Conservation (phyloP, 176 grass and related monocot genomes). For the Eragrostis curvula region DNA sequence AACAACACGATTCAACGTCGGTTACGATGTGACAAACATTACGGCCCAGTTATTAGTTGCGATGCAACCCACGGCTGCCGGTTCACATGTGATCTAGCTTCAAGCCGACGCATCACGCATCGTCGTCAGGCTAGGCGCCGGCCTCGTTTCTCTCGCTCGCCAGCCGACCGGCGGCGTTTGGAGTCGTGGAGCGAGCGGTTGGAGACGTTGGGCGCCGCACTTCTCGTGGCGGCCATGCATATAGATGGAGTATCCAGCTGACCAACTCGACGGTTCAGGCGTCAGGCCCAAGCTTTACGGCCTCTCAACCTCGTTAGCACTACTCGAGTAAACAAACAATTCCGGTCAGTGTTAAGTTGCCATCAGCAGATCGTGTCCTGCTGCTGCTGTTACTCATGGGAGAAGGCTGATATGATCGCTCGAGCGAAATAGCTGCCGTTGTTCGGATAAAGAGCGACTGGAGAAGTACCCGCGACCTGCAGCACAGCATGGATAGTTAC, state of each 20-base stretch:
- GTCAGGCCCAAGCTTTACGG: conserved; percentile 45
- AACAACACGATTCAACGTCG: not conserved
- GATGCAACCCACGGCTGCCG: not conserved
- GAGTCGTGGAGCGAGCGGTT: conserved; percentile 48
- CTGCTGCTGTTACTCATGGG: conserved; percentile 7
- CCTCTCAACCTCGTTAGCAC: not conserved
- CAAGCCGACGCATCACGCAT: conserved; percentile 44
- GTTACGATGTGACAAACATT: conserved; percentile 46
- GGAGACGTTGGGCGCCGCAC: conserved; percentile 1
- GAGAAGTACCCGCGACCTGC: conserved; percentile 46
- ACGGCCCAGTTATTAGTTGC: conserved; percentile 21
- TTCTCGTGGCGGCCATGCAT: conserved; percentile 4
- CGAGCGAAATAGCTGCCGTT: conserved; percentile 20
- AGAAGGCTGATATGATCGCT: conserved; percentile 22
- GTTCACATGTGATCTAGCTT: conserved; percentile 11
- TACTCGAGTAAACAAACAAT: conserved; percentile 42
- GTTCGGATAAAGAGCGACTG: not conserved
- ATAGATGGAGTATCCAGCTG: not conserved
- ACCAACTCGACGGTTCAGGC: conserved; percentile 29
- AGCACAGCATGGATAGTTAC: conserved; percentile 28
- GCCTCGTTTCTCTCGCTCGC: not conserved
- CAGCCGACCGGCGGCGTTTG: conserved; percentile 18
- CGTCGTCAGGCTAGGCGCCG: not conserved
- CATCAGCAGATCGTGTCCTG: conserved; percentile 18
- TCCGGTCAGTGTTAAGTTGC: conserved; percentile 46